These are phyloP conservation scores for Apiotrichum mycotoxinovorans DNA, from an alignment of 1,284 basidiomycete species.

Conservation along the genomic window DNA sequence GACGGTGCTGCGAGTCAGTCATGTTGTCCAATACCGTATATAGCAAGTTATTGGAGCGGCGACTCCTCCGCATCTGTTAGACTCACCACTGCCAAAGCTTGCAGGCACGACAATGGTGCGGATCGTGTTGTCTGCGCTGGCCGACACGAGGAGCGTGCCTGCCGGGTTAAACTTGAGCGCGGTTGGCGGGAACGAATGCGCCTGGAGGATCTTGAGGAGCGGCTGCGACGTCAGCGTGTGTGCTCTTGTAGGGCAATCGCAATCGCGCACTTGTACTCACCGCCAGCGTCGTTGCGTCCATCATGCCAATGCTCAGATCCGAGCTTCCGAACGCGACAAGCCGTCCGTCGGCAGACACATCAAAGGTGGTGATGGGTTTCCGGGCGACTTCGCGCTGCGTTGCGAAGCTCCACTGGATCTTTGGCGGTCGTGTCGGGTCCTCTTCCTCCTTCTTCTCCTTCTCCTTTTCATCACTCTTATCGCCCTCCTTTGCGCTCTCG, in stretches of 20 bases:
- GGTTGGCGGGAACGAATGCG: conserved; percentile 93
- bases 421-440: not conserved
- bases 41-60: too few species aligned
- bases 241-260: too few species aligned
- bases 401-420: conserved; percentile 46
- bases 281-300: conserved; percentile 74
- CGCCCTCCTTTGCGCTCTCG: conserved; percentile 49
- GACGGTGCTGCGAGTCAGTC: conserved; percentile 2
- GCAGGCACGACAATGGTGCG: conserved; percentile 72
- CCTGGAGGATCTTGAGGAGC: conserved; percentile 78
- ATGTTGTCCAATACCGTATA: conserved; percentile 13
- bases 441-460: conserved; percentile 12
- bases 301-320: conserved; percentile 76
- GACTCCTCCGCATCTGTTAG: too few species aligned
- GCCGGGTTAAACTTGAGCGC: conserved; percentile 81
- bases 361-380: conserved; percentile 78
- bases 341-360: conserved; percentile 81
- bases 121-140: conserved; percentile 85
- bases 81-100: conserved; percentile 44
- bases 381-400: conserved; percentile 58
- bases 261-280: too few species aligned
- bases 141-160: conserved; percentile 78
- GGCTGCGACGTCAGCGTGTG: conserved; percentile 62
- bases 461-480: conserved; percentile 5
- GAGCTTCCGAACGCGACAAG: conserved; percentile 83